Evolutionary conservation across 2,329 filamentous ascomycete species (phyloP), one percentile per base, ranked within the genome.

Genomic region (Colletotrichum sp.): DNA sequence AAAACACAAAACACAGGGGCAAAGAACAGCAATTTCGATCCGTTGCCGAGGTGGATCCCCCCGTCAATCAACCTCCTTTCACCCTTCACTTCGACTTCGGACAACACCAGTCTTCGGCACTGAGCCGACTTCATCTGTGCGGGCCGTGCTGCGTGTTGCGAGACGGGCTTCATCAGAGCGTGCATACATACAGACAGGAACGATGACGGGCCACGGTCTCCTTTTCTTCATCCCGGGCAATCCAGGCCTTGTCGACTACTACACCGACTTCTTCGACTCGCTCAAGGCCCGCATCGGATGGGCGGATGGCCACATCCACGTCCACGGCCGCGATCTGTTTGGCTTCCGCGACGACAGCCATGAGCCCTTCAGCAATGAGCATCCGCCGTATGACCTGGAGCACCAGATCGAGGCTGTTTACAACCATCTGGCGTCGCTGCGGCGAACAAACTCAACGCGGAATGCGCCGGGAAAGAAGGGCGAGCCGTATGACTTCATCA

Each of bases 151-250:
- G 59, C 65, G 70, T 69, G 39, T 70, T 59, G 64, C 32, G 52
- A 60, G 28, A 57, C 22, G 27, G 25, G 32, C 28, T 44, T 39
- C 27, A 22, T 39, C 70, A 74, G 25, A 65, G 64, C 74, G 64
- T 44, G 59, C 70, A 60, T 55, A 16, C 16, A 52, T 1, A 22
- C 44, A n/a, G 39, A n/a, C 44, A 19, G 34, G 19, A 69, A 63
- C 44, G 6, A 74, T 73, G 74, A 9, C 74, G 22, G 77, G 77
- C 16, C 84, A 81, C 76, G 85, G 84, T 76, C 89, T 96, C 66
- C 85, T 96, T 78, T 95, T 92, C 85, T 93, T 95, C 83, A 88
- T 96, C 55, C 91, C 93, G 32, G 94, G 94, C 25, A 96, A 96
- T 78, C 94, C 94, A 7, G 94, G 94, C 7, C 87, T 95, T 22